Evolutionary conservation across 495 filamentous ascomycete species (phyloP).

Genomic region (Penicillium cosmopolitanum): DNA sequence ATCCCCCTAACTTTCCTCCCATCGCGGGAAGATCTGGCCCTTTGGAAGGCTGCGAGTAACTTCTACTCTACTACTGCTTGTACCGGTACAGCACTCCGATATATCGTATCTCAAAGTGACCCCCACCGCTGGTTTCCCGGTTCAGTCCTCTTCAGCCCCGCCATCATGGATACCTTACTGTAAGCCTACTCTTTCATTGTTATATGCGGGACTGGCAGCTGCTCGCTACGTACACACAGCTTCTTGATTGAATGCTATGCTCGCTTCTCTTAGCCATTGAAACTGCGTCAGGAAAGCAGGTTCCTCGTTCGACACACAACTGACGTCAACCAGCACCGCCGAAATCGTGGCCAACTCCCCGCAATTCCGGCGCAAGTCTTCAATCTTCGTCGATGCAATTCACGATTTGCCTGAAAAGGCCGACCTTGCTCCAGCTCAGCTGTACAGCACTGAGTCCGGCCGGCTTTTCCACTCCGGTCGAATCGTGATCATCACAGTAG

Average conservation of each 20-base stretch:
- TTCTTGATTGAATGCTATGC: too few relatives aligned
- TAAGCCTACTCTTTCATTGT: slow-evolving; percentile 48
- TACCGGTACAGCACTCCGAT: not conserved
- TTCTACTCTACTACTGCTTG: not conserved
- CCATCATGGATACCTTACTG: slow-evolving; percentile 78
- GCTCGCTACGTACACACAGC: too few relatives aligned
- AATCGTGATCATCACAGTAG: slow-evolving; percentile 96
- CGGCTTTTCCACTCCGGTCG: slow-evolving; percentile 95
- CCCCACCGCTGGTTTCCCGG: not conserved
- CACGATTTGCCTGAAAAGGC: slow-evolving; percentile 87
- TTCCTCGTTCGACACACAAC: slow-evolving; percentile 10
- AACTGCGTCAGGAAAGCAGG: not conserved
- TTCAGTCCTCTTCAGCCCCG: slow-evolving; percentile 20
- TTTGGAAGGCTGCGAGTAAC: not conserved
- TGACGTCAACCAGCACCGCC: slow-evolving; percentile 59
- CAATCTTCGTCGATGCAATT: slow-evolving; percentile 95
- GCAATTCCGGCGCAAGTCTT: slow-evolving; percentile 82
- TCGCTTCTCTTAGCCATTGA: too few relatives aligned
- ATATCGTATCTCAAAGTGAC: slow-evolving; percentile 1
- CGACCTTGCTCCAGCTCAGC: slow-evolving; percentile 90
- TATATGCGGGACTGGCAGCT: too few relatives aligned
- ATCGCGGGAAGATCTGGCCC: not conserved
- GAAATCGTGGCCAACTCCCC: slow-evolving; percentile 87
- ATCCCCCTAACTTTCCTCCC: slow-evolving; percentile 5
- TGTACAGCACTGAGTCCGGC: slow-evolving; percentile 97